Conservation (phyloP, 1,284 basidiomycete species). For the Apiotrichum gracile region DNA sequence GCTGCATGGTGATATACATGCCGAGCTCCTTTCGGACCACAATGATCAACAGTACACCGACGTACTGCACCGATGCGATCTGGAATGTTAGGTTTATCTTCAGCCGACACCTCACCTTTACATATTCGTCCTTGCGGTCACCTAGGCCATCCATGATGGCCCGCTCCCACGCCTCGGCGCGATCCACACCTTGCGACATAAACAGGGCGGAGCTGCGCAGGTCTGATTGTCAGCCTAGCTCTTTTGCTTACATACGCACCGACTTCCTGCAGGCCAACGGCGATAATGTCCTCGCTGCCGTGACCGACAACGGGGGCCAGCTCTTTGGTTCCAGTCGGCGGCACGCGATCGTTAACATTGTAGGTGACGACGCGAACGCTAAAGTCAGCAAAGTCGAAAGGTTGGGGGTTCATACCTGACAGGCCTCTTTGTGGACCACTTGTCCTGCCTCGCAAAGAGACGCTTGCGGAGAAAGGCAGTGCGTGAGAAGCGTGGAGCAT, state of each 20-base stretch:
- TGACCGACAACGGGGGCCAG: constrained; percentile 27
- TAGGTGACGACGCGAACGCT: constrained; percentile 40
- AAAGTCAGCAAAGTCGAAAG: neutral
- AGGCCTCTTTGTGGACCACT: constrained; percentile 24
- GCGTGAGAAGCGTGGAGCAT: constrained; percentile 25
- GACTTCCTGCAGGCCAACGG: constrained; percentile 42
- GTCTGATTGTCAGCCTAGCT: constrained; percentile 16
- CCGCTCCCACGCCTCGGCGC: constrained; percentile 54
- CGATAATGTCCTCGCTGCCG: constrained; percentile 38
- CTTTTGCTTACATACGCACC: constrained; percentile 16
- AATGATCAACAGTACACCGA: constrained; percentile 52
- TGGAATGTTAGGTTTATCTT: constrained; percentile 7
- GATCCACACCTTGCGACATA: constrained; percentile 36
- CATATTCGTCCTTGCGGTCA: constrained; percentile 35
- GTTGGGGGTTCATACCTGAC: constrained; percentile 8
- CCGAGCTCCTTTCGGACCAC: constrained; percentile 48
- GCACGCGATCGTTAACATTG: constrained; percentile 42
- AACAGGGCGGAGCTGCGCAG: constrained; percentile 35
- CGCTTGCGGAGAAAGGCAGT: constrained; percentile 28
- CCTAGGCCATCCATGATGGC: constrained; percentile 52
- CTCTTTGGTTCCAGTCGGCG: constrained; percentile 36
- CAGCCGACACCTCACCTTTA: constrained; percentile 17
- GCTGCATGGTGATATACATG: constrained; percentile 19
- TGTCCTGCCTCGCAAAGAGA: constrained; percentile 24
- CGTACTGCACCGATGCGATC: constrained; percentile 35